Evolutionary conservation across 768 basidiomycete genomes (phyloP).

Genomic region (Suillus plorans): DNA sequence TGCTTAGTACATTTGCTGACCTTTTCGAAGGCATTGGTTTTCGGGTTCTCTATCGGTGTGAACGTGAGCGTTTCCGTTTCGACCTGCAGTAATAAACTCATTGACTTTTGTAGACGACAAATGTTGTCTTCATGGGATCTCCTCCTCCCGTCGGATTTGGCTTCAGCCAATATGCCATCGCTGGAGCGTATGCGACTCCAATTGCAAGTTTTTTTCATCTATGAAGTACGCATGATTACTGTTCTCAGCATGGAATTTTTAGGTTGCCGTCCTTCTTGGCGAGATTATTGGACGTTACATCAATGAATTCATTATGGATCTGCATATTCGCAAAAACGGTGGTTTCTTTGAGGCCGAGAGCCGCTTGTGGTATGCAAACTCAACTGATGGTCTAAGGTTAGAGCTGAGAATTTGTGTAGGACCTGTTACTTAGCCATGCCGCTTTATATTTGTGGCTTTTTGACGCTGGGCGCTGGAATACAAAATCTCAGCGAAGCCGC

Average conservation of each 20-base stretch:
- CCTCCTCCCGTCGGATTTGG: slow-evolving; percentile 49
- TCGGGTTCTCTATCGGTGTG: slow-evolving; percentile 51
- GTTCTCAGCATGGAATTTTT: neutral
- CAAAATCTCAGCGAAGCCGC: slow-evolving; percentile 29
- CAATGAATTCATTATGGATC: slow-evolving; percentile 50
- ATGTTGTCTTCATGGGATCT: slow-evolving; percentile 51
- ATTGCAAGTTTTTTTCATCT: slow-evolving; percentile 31
- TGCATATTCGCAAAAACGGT: slow-evolving; percentile 42
- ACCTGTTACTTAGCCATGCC: slow-evolving; percentile 40
- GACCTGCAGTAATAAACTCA: neutral
- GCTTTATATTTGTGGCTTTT: slow-evolving; percentile 41
- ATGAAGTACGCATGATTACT: neutral
- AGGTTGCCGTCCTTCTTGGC: slow-evolving; percentile 53
- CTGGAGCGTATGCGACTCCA: slow-evolving; percentile 44
- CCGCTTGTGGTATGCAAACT: slow-evolving; percentile 36
- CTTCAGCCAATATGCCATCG: slow-evolving; percentile 38
- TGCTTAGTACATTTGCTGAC: neutral
- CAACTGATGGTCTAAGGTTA: neutral
- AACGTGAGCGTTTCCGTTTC: slow-evolving; percentile 29
- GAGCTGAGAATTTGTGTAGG: slow-evolving; percentile 17
- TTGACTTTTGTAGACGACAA: slow-evolving; percentile 41
- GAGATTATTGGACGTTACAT: slow-evolving; percentile 49
- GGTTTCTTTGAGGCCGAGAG: slow-evolving; percentile 58
- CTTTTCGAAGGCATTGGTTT: slow-evolving; percentile 36
- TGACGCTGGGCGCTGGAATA: slow-evolving; percentile 39